phyloP scores from a whole-genome alignment of 2,329 filamentous ascomycete species.

The Aspergillus tanneri region DNA sequence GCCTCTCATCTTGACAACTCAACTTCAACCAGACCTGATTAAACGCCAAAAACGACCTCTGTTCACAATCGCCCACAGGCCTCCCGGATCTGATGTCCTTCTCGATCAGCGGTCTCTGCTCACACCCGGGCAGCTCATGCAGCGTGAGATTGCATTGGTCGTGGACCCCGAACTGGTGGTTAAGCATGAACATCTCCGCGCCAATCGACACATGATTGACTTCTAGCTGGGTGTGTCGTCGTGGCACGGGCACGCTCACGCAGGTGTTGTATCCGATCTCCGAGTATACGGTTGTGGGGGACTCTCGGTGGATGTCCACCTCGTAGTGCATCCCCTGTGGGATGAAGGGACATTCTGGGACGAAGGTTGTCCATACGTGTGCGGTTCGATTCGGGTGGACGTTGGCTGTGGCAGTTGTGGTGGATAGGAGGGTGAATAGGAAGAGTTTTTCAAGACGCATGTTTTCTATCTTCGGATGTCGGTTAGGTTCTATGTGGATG shows the following conservation, averaged over 20 bases:
- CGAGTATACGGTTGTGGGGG: conserved; percentile 19
- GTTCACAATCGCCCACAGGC: conserved; percentile 26
- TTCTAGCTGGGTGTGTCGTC: conserved; percentile 20
- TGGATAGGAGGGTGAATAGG: conserved; percentile 23
- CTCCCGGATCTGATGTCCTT: conserved; percentile 15
- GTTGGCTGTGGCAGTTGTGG: conserved; percentile 20
- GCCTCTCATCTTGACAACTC: conserved; percentile 25
- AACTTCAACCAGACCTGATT: conserved; percentile 34
- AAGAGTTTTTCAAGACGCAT: too few species aligned
- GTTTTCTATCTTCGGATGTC: conserved; percentile 19
- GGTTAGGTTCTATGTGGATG: conserved; percentile 51
- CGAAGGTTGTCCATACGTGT: conserved; percentile 33
- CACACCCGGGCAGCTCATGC: conserved; percentile 34
- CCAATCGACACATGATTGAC: conserved; percentile 30
- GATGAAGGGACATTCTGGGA: conserved; percentile 26
- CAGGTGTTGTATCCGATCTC: conserved; percentile 26
- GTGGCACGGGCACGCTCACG: conserved; percentile 27
- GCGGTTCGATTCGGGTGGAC: too few species aligned
- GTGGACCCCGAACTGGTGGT: too few species aligned
- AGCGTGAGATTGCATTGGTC: conserved; percentile 34
- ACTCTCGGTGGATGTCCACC: conserved; percentile 23
- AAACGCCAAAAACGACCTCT: conserved; percentile 25
- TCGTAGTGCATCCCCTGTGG: too few species aligned
- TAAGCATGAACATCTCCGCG: too few species aligned
- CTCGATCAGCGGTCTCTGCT: conserved; percentile 29